A percentile compares a stretch with the other conserved stretches of the same genome.
Conservation (phyloP, 495 filamentous ascomycete genomes). For the Neurospora tetrasperma region DNA sequence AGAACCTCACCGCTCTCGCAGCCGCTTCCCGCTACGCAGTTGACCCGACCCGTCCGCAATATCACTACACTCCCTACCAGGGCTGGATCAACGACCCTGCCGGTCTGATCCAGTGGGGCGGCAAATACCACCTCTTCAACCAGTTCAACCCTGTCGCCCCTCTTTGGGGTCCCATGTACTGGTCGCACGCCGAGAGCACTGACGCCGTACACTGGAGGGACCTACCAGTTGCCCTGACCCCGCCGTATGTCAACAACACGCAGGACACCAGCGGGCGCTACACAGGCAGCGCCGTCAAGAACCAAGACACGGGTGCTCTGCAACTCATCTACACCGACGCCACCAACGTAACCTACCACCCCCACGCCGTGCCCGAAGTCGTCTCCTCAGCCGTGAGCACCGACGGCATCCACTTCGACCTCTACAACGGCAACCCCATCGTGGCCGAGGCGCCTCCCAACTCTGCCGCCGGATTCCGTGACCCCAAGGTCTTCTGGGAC, state of each 20-base stretch:
- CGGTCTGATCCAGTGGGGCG: neutral
- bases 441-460: neutral
- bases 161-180: neutral
- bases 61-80: neutral
- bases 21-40: neutral
- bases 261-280: neutral
- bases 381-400: neutral
- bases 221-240: neutral
- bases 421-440: neutral
- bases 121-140: neutral
- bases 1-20: neutral
- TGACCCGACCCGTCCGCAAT: neutral
- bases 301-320: neutral
- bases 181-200: neutral
- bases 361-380: neutral
- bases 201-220: neutral
- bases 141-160: neutral
- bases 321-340: neutral
- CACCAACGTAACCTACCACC: neutral
- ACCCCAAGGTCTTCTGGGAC: neutral
- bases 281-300: neutral
- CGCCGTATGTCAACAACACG: neutral
- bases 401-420: neutral
- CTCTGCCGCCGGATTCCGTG: neutral
- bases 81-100: neutral